Base-by-base conservation (phyloP, 257 asterid species). In the Echites panduratus region DNA sequence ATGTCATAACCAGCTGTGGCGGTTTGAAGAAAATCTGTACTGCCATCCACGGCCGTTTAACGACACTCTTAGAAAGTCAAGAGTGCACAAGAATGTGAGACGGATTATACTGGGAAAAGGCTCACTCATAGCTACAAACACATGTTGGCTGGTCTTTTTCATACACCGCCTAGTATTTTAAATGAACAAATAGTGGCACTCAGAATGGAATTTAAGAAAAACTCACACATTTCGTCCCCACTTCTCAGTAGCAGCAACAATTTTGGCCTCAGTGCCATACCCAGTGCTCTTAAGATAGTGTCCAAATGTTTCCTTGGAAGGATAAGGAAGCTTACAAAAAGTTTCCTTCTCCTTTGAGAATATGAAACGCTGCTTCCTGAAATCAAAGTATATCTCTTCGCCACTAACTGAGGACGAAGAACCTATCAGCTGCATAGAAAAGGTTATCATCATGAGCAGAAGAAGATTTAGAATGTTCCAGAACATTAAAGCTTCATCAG, bases 201-300 rank as follows among this genome's bases (percentile, higher is more conserved):
- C 1, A 72, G 52, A 24, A 48, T 26, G 71, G 17, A 67, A 73
- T 27, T 74, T 74, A 69, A 71, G 43, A 66, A 79, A 70, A 59
- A 85, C 98, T 79, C 86, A 94, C 99, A 86, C 90, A 79, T 94
- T 94, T 73, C 97, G 89, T 80, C 99, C 99, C 99, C 99, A 94
- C 79, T 91, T 94, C 82, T 91, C 97, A 17, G 86, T 77, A 53
- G 97, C 97, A 44, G 95, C 74, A 74, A 73, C 38, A 81, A 92
- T 78, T 85, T 89, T 94, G 80, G 99, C 93, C 59, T 89, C 97
- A 40, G 99, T 89, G 54, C 99, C 97, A 86, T 91, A 85, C 66
- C 97, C 97, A 72, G 99, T 85, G 77, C 81, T 86, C 88, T 86
- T 94, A 48, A 91, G 90, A 80, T 89, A 94, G 85, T 86, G 85